phyloP scores from a whole-genome alignment of 495 filamentous ascomycete species.

The Niebla homalea region DNA sequence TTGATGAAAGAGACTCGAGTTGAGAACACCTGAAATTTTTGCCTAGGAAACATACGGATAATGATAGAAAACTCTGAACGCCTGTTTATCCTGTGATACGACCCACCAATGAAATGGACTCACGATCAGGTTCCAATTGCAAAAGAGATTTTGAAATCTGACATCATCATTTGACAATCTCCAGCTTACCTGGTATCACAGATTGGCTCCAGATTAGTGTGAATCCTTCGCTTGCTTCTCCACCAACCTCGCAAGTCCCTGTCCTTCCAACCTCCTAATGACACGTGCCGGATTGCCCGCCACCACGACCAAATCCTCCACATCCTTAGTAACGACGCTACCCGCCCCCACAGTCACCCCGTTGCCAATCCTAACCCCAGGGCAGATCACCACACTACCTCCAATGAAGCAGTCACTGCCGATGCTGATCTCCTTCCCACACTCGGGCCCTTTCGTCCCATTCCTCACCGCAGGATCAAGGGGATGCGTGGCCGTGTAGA shows the following conservation, averaged over 20 bases:
- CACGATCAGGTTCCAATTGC: no score
- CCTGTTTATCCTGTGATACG: no score
- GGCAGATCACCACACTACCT: conserved; percentile 59
- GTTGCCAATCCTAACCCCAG: conserved; percentile 71
- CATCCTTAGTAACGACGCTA: conserved; percentile 77
- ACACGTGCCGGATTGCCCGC: conserved; percentile 52
- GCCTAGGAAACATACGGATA: no score
- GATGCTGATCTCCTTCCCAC: conserved; percentile 55
- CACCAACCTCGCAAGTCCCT: not conserved
- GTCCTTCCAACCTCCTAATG: conserved; percentile 35
- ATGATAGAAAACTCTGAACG: no score
- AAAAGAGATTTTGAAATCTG: no score
- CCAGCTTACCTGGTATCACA: no score
- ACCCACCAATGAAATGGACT: no score
- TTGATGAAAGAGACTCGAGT: no score
- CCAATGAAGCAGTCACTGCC: conserved; percentile 87
- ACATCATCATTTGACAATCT: no score
- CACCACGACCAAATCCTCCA: conserved; percentile 42
- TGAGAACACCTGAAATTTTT: no score
- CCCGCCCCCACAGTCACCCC: conserved; percentile 72
- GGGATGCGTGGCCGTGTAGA: conserved; percentile 65
- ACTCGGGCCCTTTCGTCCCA: conserved; percentile 61
- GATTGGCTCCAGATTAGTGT: no score
- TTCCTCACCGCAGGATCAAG: conserved; percentile 60
- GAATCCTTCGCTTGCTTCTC: no score